phyloP scores from a whole-genome alignment of 1,139 yeast species.

The Candida tropicalis region DNA sequence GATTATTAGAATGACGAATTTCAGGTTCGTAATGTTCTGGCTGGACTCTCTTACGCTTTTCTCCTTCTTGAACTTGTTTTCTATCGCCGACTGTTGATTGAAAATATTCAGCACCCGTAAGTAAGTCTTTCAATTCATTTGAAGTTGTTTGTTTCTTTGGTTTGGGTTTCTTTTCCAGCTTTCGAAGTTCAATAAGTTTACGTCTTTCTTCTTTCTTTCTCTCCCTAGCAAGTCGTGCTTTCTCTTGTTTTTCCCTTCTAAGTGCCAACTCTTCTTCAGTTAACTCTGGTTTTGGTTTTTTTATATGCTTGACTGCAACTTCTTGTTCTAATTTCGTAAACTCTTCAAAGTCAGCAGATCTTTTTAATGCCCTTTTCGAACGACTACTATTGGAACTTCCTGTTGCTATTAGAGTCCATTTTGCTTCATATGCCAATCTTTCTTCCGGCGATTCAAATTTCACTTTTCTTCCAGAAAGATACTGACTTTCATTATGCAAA shows the following conservation, averaged over 20 bases:
- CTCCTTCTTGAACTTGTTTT: conserved; percentile 31
- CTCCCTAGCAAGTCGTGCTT: background rate
- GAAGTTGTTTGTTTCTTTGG: conserved; percentile 14
- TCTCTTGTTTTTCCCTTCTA: conserved; percentile 2
- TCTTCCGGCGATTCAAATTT: conserved; percentile 33
- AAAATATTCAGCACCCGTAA: conserved; percentile 37
- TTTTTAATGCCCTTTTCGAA: conserved; percentile 9
- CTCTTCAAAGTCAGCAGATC: conserved; percentile 10
- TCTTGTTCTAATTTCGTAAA: conserved; percentile 12
- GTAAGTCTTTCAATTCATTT: conserved; percentile 16
- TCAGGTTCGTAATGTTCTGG: conserved; percentile 32
- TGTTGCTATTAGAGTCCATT: conserved; percentile 31
- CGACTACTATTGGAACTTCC: conserved; percentile 5
- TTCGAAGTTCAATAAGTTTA: background rate
- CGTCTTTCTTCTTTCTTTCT: conserved; percentile 4
- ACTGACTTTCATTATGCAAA: conserved; percentile 23
- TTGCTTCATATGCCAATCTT: conserved; percentile 38
- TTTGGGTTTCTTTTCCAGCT: conserved; percentile 16
- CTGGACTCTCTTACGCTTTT: conserved; percentile 34
- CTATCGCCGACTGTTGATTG: conserved; percentile 44
- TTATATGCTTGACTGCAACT: conserved; percentile 8
- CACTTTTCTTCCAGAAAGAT: conserved; percentile 27
- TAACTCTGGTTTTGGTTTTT: conserved; percentile 2
- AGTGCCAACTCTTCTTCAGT: conserved; percentile 12
- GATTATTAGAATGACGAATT: conserved; percentile 14